phyloP scores from a whole-genome alignment of 495 filamentous ascomycete genomes.

The Penicillium waksmanii region DNA sequence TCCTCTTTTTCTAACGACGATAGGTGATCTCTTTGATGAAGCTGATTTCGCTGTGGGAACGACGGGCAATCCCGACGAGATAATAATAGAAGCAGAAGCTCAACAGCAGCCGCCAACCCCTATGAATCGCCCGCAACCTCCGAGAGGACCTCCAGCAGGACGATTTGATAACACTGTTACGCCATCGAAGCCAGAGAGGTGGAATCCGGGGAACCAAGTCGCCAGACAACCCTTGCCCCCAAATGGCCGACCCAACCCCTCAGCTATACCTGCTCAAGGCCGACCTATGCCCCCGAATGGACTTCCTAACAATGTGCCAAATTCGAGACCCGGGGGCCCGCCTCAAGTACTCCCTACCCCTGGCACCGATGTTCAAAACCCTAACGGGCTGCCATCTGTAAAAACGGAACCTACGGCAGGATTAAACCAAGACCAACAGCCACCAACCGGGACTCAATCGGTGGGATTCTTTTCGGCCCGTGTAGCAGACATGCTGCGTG shows the following conservation, averaged over 20 bases:
- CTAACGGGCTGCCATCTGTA: slow-evolving; percentile 24
- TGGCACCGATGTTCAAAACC: slow-evolving; percentile 12
- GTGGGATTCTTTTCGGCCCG: slow-evolving; percentile 79
- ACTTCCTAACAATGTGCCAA: slow-evolving; percentile 27
- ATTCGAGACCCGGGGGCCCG: slow-evolving; percentile 26
- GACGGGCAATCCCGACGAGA: slow-evolving; percentile 68
- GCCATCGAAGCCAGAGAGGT: slow-evolving; percentile 49
- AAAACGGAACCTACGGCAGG: slow-evolving; percentile 32
- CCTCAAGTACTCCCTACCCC: slow-evolving; percentile 23
- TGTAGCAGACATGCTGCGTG: slow-evolving; percentile 58
- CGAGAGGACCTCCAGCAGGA: slow-evolving; percentile 27
- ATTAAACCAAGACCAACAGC: slow-evolving; percentile 37
- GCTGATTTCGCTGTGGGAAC: slow-evolving; percentile 66
- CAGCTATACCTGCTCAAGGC: slow-evolving; percentile 22
- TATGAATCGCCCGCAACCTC: slow-evolving; percentile 29
- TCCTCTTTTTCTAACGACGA: slow-evolving; percentile 27
- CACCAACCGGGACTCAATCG: slow-evolving; percentile 36
- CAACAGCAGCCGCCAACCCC: slow-evolving; percentile 36
- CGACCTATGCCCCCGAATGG: slow-evolving; percentile 24
- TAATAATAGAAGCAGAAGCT: slow-evolving; percentile 44
- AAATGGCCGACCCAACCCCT: slow-evolving; percentile 28
- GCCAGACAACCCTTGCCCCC: slow-evolving; percentile 30
- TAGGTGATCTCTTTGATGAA: slow-evolving; percentile 70
- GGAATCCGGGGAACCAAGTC: slow-evolving; percentile 28
- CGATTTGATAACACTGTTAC: slow-evolving; percentile 37